Evolutionary conservation across 371 early-diverging fungal genomes (phyloP), one percentile per base, ranked within the genome.

Genomic region (Actinomortierella ambigua): DNA sequence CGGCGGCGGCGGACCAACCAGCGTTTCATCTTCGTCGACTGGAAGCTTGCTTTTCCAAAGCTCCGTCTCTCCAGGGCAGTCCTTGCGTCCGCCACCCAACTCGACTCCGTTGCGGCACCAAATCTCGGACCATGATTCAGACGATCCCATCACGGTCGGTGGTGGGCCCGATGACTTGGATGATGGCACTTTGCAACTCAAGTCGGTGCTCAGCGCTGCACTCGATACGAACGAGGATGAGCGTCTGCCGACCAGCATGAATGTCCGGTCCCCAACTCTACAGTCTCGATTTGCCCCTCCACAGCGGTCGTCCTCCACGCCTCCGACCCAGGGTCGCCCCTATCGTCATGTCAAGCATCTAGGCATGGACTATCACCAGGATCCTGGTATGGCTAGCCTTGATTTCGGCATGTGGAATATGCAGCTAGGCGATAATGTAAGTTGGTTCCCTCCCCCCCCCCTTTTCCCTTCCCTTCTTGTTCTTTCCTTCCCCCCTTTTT

Each of bases 281-380:
- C 79, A 57, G 65, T 70, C 65, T 59, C 82, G 63, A 48, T 83
- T 67, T 50, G 57, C 77, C 1, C 82, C 85, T 1, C 83, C 83
- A 0, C 79, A 75, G 22, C 83, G 88, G 5, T 77, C 86, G 1
- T 82, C 86, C 5, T 86, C 86, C 1, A 86, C 86, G 0, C 88
- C 88, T 20, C 88, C 88, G 8, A 68, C 78, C 28, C 88, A 83
- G 41, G 57, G 64, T 24, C 80, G 76, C 40, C 62, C 67, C 41
- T 73, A 69, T 66, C 69, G 61, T 70, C 71, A 52, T 61, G 76
- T 39, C 64, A 51, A n/a, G 60, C 69, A 29, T 65, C 71, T 55
- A 65, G 69, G 27, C 13, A 29, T 65, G 29, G 75, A 70, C 29
- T 63, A 65, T 27, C 50, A 61, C 7, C 41, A 53, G 13, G 77